These are phyloP conservation scores for Agrocybe chaxingu DNA, from an alignment of 768 basidiomycete genomes.

Conservation along the genomic window DNA sequence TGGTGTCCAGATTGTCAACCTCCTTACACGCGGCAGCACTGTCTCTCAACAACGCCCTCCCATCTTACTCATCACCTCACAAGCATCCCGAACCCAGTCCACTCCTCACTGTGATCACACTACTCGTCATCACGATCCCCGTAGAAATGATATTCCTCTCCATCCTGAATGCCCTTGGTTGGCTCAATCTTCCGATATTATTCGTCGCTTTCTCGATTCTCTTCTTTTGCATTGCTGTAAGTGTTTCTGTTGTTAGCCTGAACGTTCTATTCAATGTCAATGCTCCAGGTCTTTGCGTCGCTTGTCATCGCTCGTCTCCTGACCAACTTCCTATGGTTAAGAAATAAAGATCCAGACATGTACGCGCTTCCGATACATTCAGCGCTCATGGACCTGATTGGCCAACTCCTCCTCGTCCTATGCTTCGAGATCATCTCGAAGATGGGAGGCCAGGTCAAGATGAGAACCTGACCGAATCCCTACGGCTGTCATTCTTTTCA, in stretches of 20 bases:
- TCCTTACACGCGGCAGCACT: conserved; percentile 68
- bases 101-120: conserved; percentile 59
- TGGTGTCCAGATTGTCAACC: conserved; percentile 89
- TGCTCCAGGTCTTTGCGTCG: conserved; percentile 62
- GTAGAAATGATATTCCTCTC: conserved; percentile 74
- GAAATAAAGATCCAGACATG: conserved; percentile 80
- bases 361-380: conserved; percentile 94
- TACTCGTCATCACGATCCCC: conserved; percentile 76
- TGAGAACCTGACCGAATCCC: conserved; percentile 37
- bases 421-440: conserved; percentile 67
- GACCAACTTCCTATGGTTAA: conserved; percentile 78
- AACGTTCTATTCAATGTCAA: not conserved
- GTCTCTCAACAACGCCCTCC: conserved; percentile 21
- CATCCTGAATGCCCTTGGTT: conserved; percentile 64
- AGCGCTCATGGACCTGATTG: conserved; percentile 81
- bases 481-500: not conserved
- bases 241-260: conserved; percentile 22
- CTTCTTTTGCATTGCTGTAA: conserved; percentile 76
- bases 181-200: conserved; percentile 68
- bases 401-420: conserved; percentile 74
- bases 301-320: conserved; percentile 62
- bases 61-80: conserved; percentile 14
- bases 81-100: conserved; percentile 36
- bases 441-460: conserved; percentile 32
- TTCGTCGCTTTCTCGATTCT: conserved; percentile 67